phyloP scores from a whole-genome alignment of 805 yeast species.

The Cyberlindnera misumaiensis region DNA sequence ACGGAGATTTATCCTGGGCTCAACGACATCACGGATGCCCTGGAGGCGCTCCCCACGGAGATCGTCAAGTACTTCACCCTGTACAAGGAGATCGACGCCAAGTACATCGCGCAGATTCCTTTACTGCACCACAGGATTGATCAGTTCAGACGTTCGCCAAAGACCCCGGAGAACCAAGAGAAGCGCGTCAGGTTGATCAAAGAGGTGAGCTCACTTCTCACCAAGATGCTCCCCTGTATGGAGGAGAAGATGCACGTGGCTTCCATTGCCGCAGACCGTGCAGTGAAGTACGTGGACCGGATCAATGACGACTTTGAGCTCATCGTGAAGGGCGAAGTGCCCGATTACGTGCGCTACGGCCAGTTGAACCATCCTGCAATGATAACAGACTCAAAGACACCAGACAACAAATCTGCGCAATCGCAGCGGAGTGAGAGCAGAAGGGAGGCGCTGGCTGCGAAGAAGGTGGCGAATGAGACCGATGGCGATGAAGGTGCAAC shows the following conservation, averaged over 20 bases:
- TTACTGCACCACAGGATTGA: constrained; percentile 49
- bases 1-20: constrained; percentile 69
- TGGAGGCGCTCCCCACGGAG: constrained; percentile 85
- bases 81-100: constrained; percentile 90
- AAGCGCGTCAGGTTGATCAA: constrained; percentile 24
- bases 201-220: constrained; percentile 35
- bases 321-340: constrained; percentile 73
- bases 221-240: constrained; percentile 80
- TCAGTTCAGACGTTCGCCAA: constrained; percentile 35
- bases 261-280: constrained; percentile 76
- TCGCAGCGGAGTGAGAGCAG: constrained; percentile 77
- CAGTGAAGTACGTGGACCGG: constrained; percentile 60
- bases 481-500: constrained; percentile 19
- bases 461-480: constrained; percentile 46
- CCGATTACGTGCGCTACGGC: constrained; percentile 70
- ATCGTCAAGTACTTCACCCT: constrained; percentile 79
- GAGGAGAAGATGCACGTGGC: constrained; percentile 98
- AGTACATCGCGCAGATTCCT: constrained; percentile 74
- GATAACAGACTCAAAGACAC: constrained; percentile 48
- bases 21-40: constrained; percentile 84
- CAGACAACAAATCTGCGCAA: constrained; percentile 56
- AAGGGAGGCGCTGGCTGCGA: constrained; percentile 90
- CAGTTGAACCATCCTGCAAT: constrained; percentile 89
- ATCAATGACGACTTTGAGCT: constrained; percentile 76
- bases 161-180: constrained; percentile 7